Base-by-base conservation (phyloP, 441 rosid species). In the Populus trichocarpa region DNA sequence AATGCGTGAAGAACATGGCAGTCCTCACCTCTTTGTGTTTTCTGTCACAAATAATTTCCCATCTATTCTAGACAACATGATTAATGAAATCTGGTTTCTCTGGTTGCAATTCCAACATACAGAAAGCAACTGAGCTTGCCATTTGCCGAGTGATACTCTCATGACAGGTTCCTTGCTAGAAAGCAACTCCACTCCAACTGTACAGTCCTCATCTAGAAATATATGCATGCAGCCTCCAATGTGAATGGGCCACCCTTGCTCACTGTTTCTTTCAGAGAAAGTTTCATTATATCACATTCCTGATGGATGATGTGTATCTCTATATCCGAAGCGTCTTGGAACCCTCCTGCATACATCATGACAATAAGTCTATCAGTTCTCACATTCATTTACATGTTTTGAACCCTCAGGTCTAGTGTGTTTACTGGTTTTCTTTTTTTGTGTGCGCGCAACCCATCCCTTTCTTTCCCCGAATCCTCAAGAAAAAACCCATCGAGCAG, bases 281-380 rank as follows among this genome's bases (percentile, higher is more conserved):
- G 67, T 57, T 59, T 20, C 26, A 14, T 61, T 1, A 4, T 12
- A n/a, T 59, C 66, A 23, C 57, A 18, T 32, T 66, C 36, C 61
- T 65, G 61, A 72, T 68, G 40, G 77, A 73, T 53, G 77, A 78
- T 71, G 75, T 50, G n/a, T 12, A 65, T 63, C 61, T 74, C 80
- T 81, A 84, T 69, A 57, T 69, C 77, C 72, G 7, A 23, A 74
- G 32, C 23, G 83, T 82, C 83, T 83, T 84, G 65, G 83, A 80
- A 80, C 85, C 84, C 73, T 71, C 86, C 92, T 89, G 90, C 75
- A 73, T 14, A 16, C 10, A 67, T 5, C 38, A 59, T 67, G 50
- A 23, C 42, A 64, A 22, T 5, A 36, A n/a, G 22, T 23, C 20
- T 61, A 36, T 10, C 22, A 36, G 59, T 28, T 67, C 35, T 28